Base-by-base conservation (phyloP, 1,139 yeast species). In the Lodderomyces metapsilosis region DNA sequence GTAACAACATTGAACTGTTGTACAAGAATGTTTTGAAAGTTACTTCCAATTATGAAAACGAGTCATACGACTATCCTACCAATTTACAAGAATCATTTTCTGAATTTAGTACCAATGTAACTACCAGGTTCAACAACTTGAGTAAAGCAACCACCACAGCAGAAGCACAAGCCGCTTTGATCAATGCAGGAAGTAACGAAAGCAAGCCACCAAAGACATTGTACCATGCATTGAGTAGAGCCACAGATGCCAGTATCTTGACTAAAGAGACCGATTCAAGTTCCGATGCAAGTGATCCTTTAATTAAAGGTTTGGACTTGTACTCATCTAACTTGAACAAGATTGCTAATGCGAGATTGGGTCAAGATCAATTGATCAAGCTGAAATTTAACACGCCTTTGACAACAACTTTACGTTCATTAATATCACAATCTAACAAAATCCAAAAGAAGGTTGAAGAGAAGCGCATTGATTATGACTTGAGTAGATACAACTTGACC, bases 11-110 rank as follows among this genome's bases (percentile, higher is more conserved):
- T 58, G 88, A 84, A 60, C 64, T 73, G 30, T 80, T 88, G 42
- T 88, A 87, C 68, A 78, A 78, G 59, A 83, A 84, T 57, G 76
- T 88, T 43, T 74, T 88, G 51, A 76, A 84, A 44, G 84, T 88
- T 43, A 84, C 95, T 44, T 66, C 76, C 28, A 76, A 76, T 44
- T 88, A 85, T 61, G 92, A 84, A 56, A 77, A 71, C 51, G 95
- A 87, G 61, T 75, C 84, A 42, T 88, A 88, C 63, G 96, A 88
- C 62, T 88, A 88, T 61, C 96, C 96, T n/a, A 78, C 82, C 42
- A 84, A 85, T 56, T 58, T 71, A 43, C 82, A 74, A 54, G 96
- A 88, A 58, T 82, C 92, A 15, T 78, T 88, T 50, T 74, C 76
- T 40, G 94, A 86, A 50, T 77, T 88, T 48, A 82, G 91, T 42